Evolutionary conservation across 768 basidiomycete species (phyloP), one percentile per base, ranked within the genome.

Genomic region (Lentinula guzmanii): DNA sequence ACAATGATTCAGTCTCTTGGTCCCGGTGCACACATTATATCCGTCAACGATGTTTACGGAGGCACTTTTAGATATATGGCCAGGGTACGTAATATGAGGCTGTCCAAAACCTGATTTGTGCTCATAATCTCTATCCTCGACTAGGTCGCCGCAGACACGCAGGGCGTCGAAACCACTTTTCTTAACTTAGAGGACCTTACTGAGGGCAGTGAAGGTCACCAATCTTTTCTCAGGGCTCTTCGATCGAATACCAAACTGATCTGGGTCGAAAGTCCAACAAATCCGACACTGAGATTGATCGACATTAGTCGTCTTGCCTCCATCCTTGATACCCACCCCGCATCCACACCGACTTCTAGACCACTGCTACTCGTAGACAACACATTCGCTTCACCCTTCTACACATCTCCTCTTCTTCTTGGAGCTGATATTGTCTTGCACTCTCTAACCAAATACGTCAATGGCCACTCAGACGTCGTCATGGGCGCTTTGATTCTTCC

Each of bases 181-280:
- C 63, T 97, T 9, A 91, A 97, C 70, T 76, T 96, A 16, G 91
- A 96, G 69, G 78, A 73, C 5, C 82, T 81, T 1, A 78, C 83
- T 41, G 87, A 93, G 42, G 50, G 50, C 2, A n/a, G 35, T 21
- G 33, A 9, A 21, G 50, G 45, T 16, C 11, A 51, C 48, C 81
- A 86, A 0, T 72, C 83, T 8, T 77, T 97, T 34, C 63, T 84
- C n/a, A 76, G 76, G 2, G 82, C 91, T 0, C 80, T 98, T 60
- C 77, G 77, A 41, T 34, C 58, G 1, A 91, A 96, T 65, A 97
- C 95, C 4, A 93, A 96, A 92, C 78, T 97, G 9, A 82, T 99
- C 60, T 98, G 95, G 94, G 86, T 97, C 65, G 96, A 99, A 74
- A 81, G 91, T 0, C 96, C 95, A 0, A 98, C 96, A 3, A 98